Base-by-base conservation (phyloP, 2,329 filamentous ascomycete genomes). In the Aspergillus hiratsukae region DNA sequence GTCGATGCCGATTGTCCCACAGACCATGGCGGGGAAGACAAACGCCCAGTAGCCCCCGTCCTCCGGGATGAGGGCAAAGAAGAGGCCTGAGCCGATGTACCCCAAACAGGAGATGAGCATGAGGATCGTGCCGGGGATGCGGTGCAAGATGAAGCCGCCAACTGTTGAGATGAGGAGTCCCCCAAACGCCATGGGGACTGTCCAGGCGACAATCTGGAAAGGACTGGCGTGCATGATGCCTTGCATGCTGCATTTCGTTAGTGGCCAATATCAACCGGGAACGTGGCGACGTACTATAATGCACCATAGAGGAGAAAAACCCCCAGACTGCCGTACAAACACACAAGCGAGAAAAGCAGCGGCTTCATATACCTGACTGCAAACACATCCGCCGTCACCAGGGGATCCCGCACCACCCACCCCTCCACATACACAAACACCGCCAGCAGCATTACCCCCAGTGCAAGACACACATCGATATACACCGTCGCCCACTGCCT, bases 401-500 rank as follows among this genome's bases (percentile, higher is more conserved):
- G 75, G 0, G 90, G 90, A 52, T 86, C 80, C 17, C 79, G 69
- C 1, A 87, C 83, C 0, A 90, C 80, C 83, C 85, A 89, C 0
- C 85, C 85, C 74, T 94, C 87, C 3, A 92, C 78, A 58, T 90
- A 92, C 6, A 87, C 77, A 10, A 88, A 84, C 0, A 75, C 73
- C 1, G 72, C 74, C 1, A 94, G 76, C 7, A 87, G 71, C 0
- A 89, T 55, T 5, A 81, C 73, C 0, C 89, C 89, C 1, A 88
- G 41, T 3, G 85, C 74, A 49, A 93, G 81, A 0, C 85, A 83
- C 9, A 86, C 76, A 43, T 83, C 82, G 40, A 93, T 86, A 61
- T 91, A 90, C 1, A 87, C 86, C 0, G 87, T 90, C n/a, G 72
- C 76, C 88, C 89, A 93, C 1, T 86, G 83, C 2, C 84, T 69